phyloP scores from a whole-genome alignment of 2,329 filamentous ascomycete genomes.

The Nigrospora sphaerica region DNA sequence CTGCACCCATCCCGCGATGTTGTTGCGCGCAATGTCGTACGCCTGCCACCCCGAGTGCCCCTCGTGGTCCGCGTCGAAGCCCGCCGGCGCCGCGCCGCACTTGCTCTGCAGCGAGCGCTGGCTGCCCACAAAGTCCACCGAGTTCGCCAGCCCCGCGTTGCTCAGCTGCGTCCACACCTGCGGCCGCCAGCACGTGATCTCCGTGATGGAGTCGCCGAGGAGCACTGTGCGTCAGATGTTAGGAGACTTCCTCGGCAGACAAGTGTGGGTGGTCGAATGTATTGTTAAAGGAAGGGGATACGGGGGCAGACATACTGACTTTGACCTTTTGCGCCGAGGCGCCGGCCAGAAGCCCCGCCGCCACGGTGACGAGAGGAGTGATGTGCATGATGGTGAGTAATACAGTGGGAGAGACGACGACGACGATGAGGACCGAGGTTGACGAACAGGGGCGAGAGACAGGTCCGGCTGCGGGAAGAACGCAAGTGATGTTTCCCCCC shows the following conservation, averaged over 20 bases:
- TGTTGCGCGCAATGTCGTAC: constrained; percentile 33
- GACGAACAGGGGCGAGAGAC: too few relatives aligned
- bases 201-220: constrained; percentile 36
- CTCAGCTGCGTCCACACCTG: constrained; percentile 31
- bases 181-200: constrained; percentile 37
- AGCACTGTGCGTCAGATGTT: constrained; percentile 21
- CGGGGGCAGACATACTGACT: not conserved
- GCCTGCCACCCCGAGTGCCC: constrained; percentile 35
- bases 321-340: not conserved
- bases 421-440: too few relatives aligned
- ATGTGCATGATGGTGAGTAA: too few relatives aligned
- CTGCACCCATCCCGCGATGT: constrained; percentile 30
- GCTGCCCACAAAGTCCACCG: constrained; percentile 34
- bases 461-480: too few relatives aligned
- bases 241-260: too few relatives aligned
- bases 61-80: constrained; percentile 33
- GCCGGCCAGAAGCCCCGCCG: not conserved
- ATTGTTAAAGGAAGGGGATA: not conserved
- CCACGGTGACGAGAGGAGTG: not conserved
- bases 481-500: too few relatives aligned
- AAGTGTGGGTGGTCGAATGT: not conserved
- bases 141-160: constrained; percentile 22
- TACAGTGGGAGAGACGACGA: too few relatives aligned
- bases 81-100: constrained; percentile 22
- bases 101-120: constrained; percentile 27